Evolutionary conservation across 805 yeast species (phyloP).

Genomic region (Candida chauliodis): DNA sequence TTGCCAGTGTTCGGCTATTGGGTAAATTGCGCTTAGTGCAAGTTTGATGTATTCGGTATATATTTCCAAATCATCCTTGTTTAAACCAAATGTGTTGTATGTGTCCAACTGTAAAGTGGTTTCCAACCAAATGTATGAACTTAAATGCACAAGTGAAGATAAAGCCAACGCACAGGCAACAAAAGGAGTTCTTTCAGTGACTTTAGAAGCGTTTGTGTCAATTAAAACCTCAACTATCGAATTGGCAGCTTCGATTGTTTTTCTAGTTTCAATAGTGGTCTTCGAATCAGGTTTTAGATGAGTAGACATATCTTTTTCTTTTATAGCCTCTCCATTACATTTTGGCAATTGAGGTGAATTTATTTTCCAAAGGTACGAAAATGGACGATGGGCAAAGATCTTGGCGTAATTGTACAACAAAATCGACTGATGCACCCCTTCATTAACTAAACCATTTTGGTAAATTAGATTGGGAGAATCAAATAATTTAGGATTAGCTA

Average conservation of each 20-base stretch:
- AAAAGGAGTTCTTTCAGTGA: constrained; percentile 46
- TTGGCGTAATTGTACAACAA: constrained; percentile 49
- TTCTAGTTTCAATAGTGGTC: constrained; percentile 49
- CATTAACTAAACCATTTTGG: constrained; percentile 44
- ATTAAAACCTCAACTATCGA: constrained; percentile 43
- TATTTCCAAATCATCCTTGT: constrained; percentile 35
- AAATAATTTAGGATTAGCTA: constrained; percentile 20
- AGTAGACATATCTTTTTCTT: constrained; percentile 14
- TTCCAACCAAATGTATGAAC: constrained; percentile 53
- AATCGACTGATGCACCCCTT: constrained; percentile 51
- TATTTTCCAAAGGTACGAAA: constrained; percentile 49
- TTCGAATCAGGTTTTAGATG: constrained; percentile 33
- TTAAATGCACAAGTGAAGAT: constrained; percentile 48
- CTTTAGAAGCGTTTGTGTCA: constrained; percentile 44
- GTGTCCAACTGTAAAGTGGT: constrained; percentile 22
- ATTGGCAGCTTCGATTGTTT: constrained; percentile 53
- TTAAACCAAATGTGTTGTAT: constrained; percentile 17
- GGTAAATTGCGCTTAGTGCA: constrained; percentile 46
- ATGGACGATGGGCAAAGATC: constrained; percentile 53
- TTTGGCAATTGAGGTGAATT: constrained; percentile 15
- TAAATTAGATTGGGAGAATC: constrained; percentile 31
- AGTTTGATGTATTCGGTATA: constrained; percentile 48
- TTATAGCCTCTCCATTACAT: constrained; percentile 12
- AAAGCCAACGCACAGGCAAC: constrained; percentile 53
- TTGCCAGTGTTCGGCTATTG: constrained; percentile 51